These are phyloP conservation scores for Dendrocalamus latiflorus DNA, from an alignment of 202 grass and related monocot species.

Conservation along the genomic window DNA sequence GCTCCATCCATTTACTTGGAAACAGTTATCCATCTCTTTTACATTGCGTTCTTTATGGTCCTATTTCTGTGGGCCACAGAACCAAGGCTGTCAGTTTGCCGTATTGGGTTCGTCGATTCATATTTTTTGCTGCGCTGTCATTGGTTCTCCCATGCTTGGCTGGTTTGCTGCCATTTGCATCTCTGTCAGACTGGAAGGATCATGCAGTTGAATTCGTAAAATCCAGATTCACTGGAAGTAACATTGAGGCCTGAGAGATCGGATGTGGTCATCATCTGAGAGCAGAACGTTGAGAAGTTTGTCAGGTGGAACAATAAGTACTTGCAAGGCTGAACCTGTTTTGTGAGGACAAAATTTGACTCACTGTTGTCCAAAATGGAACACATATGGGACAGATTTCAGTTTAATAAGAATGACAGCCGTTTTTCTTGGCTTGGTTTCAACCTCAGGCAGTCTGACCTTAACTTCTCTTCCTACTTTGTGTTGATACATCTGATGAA, in stretches of 20 bases:
- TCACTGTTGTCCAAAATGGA: background rate
- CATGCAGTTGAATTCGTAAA: slow-evolving; percentile 41
- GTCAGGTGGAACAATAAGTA: background rate
- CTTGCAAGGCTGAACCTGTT: background rate
- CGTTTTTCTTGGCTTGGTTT: slow-evolving; percentile 8
- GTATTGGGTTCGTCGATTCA: slow-evolving; percentile 58
- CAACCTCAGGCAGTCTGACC: background rate
- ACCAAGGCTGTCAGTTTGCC: slow-evolving; percentile 31
- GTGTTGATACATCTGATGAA: background rate
- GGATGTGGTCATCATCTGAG: background rate
- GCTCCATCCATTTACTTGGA: slow-evolving; percentile 70
- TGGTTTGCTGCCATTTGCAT: slow-evolving; percentile 85
- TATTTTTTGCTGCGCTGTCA: slow-evolving; percentile 54
- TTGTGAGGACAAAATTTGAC: background rate
- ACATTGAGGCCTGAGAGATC: slow-evolving; percentile 37
- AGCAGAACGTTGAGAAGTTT: background rate
- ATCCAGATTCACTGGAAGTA: slow-evolving; percentile 31
- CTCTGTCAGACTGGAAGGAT: slow-evolving; percentile 56
- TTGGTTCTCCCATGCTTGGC: slow-evolving; percentile 60
- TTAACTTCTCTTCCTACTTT: background rate
- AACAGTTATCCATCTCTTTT: slow-evolving; percentile 62
- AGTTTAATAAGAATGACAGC: background rate
- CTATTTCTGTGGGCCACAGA: slow-evolving; percentile 44
- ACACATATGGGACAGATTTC: background rate
- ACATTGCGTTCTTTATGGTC: slow-evolving; percentile 58